These are phyloP conservation scores for Pseudogymnoascus sp. DNA, from an alignment of 2,329 filamentous ascomycete genomes.

Conservation along the genomic window DNA sequence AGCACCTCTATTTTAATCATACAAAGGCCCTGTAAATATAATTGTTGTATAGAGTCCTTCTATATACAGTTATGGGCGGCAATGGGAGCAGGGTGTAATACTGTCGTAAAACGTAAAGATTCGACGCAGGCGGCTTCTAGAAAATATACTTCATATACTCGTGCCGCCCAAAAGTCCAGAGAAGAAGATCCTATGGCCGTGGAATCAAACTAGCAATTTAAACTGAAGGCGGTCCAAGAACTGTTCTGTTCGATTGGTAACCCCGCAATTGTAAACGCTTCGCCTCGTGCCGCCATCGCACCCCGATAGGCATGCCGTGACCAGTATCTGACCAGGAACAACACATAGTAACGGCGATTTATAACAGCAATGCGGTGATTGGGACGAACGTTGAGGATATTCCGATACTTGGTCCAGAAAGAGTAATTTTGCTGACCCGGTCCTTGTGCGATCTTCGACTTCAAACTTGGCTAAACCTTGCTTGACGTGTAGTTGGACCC, in stretches of 20 bases:
- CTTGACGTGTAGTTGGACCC: neutral
- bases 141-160: neutral
- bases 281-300: conserved; percentile 1
- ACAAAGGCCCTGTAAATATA: neutral
- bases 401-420: neutral
- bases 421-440: neutral
- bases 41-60: neutral
- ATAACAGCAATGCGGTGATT: conserved; percentile 5
- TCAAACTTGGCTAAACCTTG: conserved; percentile 3
- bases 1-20: neutral
- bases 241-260: neutral
- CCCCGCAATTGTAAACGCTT: neutral
- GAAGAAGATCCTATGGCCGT: neutral
- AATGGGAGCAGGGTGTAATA: too few relatives aligned
- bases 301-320: neutral
- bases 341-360: neutral
- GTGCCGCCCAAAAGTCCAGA: neutral
- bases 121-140: neutral
- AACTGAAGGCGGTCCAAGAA: neutral
- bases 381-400: conserved; percentile 4
- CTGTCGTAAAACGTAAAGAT: neutral
- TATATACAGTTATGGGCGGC: neutral
- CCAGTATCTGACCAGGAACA: neutral
- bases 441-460: neutral
- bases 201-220: neutral